Evolutionary conservation across 2,329 filamentous ascomycete genomes (phyloP), one percentile per base, ranked within the genome.

Genomic region (Scytalidium sp.): DNA sequence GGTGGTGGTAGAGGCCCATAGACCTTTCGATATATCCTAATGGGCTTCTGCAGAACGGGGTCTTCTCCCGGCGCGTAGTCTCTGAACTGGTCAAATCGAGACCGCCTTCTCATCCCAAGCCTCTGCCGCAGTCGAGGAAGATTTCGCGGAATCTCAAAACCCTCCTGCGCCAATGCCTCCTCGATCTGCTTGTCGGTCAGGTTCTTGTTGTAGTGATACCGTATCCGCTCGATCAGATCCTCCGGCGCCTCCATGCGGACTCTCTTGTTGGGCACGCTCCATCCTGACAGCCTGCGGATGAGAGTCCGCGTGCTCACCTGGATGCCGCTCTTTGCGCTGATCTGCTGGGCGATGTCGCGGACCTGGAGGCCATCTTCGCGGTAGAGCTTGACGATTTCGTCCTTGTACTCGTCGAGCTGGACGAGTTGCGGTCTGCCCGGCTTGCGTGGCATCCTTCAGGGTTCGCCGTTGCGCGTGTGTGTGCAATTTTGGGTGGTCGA

Each of bases 181-280:
- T 54, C 50, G 8, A 64, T 64, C 44, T 64, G 54, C 5, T 61
- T 56, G 50, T 64, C 61, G 40, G 58, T 64, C 22, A 64, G 53
- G 44, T 64, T 64, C 44, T 51, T 57, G 47, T 64, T 64, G 49
- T 63, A 64, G 41, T 61, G 57, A 22, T 47, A 62, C 8, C 50
- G 36, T 19, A 64, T 50, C 8, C 60, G 51, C 39, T 60, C 57
- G 8, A 50, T 49, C 20, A 64, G 47, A 13, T 63, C 59, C 23
- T 60, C 57, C 10, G 62, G 43, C 2, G 53, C 48, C 8, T 46
- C 43, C 8, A 47, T 50, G 17, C 61, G 58, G n/a, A 50, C 49
- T 51, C 58, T 64, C 52, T 60, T 62, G 19, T 61, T 51, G 6
- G 57, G 56, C 4, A 63, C 50, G 8, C 59, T 55, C 62, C 62